Conservation (phyloP, 2,329 filamentous ascomycete species). For the Xylaria sp. region DNA sequence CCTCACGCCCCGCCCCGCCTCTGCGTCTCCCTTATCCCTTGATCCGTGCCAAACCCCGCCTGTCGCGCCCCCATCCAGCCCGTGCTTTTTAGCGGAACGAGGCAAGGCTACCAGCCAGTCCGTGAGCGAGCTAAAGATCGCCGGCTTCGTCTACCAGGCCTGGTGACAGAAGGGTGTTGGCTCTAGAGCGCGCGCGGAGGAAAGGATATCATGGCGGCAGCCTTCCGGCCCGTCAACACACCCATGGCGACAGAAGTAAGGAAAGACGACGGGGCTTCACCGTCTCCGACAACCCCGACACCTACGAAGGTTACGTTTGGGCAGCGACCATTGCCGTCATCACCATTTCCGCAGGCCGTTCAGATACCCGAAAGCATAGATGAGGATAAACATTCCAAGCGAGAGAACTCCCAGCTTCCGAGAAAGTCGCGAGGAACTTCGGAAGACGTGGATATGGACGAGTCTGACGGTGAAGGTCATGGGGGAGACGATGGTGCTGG, state of each 20-base stretch:
- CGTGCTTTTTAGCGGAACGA: slow-evolving; percentile 2
- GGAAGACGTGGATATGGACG: slow-evolving; percentile 76
- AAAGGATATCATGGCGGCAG: slow-evolving; percentile 46
- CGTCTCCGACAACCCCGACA: slow-evolving; percentile 50
- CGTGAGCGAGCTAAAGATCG: background rate
- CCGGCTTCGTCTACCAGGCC: background rate
- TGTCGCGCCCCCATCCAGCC: slow-evolving; percentile 6
- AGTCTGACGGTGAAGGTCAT: slow-evolving; percentile 67
- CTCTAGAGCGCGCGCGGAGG: background rate
- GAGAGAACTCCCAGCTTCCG: slow-evolving; percentile 64
- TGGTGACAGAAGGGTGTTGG: background rate
- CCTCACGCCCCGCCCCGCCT: slow-evolving; percentile 11
- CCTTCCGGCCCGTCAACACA: slow-evolving; percentile 54
- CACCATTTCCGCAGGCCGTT: slow-evolving; percentile 54
- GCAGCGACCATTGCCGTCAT: slow-evolving; percentile 58
- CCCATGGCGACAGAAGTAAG: slow-evolving; percentile 37
- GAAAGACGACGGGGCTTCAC: slow-evolving; percentile 31
- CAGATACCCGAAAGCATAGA: slow-evolving; percentile 51
- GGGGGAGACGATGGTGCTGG: slow-evolving; percentile 53
- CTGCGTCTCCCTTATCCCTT: slow-evolving; percentile 15
- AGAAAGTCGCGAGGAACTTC: slow-evolving; percentile 60
- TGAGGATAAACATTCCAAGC: slow-evolving; percentile 46
- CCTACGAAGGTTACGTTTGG: slow-evolving; percentile 64
- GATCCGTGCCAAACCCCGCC: slow-evolving; percentile 19
- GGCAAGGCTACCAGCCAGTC: background rate